These are phyloP conservation scores for Fusarium lateritium DNA, from an alignment of 2,329 filamentous ascomycete genomes.

Conservation along the genomic window DNA sequence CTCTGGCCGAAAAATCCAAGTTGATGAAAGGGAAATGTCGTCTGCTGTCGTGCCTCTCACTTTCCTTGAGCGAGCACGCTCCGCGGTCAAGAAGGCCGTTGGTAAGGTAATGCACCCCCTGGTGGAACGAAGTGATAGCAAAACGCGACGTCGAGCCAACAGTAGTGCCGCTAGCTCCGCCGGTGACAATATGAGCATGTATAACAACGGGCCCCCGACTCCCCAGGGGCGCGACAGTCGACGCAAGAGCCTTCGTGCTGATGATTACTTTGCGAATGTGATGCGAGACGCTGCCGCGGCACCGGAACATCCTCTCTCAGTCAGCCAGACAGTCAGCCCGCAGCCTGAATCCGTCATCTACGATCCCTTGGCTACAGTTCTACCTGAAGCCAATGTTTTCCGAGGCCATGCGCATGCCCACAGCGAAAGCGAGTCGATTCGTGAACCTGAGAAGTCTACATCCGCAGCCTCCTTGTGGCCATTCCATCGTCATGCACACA, in stretches of 20 bases:
- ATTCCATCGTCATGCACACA: constrained; percentile 58
- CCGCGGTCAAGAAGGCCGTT: constrained; percentile 78
- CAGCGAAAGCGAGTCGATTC: constrained; percentile 47
- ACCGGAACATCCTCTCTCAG: constrained; percentile 46
- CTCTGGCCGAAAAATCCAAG: constrained; percentile 88
- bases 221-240: constrained; percentile 66
- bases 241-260: constrained; percentile 67
- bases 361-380: constrained; percentile 59
- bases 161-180: constrained; percentile 77
- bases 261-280: constrained; percentile 67
- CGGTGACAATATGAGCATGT: constrained; percentile 67
- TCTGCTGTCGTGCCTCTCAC: constrained; percentile 91
- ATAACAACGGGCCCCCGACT: constrained; percentile 63
- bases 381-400: constrained; percentile 50
- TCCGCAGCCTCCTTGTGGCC: constrained; percentile 49
- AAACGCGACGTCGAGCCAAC: constrained; percentile 68
- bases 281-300: constrained; percentile 53
- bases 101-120: constrained; percentile 75
- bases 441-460: constrained; percentile 44
- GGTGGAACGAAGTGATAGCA: constrained; percentile 69
- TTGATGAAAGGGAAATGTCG: constrained; percentile 91
- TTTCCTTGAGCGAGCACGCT: constrained; percentile 86
- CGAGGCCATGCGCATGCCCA: constrained; percentile 47
- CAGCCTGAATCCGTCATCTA: constrained; percentile 52
- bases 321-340: constrained; percentile 45